Conservation (phyloP, 257 asterid genomes). For the Cordia subcordata region DNA sequence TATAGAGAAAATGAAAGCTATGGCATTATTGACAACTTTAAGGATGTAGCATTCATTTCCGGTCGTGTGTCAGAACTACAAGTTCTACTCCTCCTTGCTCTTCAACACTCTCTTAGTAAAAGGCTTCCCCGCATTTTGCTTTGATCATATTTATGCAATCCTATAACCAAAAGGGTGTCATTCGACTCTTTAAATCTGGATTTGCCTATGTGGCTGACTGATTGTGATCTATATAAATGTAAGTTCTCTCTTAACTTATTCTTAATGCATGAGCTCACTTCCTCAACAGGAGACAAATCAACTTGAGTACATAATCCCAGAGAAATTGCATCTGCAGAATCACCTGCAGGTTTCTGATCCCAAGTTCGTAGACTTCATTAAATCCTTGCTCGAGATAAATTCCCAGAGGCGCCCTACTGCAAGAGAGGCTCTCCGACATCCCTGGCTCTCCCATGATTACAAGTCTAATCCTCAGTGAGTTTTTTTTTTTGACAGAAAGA, state of each 20-base stretch:
- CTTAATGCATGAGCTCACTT: no score
- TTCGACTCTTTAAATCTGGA: neutral
- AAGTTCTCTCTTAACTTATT: no score
- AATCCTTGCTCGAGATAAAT: constrained; percentile 61
- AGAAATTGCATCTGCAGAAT: constrained; percentile 60
- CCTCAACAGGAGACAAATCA: constrained; percentile 47
- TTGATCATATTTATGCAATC: no score
- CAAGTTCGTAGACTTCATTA: constrained; percentile 49
- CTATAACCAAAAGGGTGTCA: no score
- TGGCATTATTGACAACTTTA: no score
- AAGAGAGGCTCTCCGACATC: constrained; percentile 63
- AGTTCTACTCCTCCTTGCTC: no score
- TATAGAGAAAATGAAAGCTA: no score
- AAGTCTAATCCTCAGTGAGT: constrained; percentile 26
- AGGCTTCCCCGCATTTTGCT: no score
- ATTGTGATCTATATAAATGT: no score
- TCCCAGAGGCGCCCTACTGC: constrained; percentile 71
- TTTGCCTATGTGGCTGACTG: neutral
- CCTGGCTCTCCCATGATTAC: constrained; percentile 61
- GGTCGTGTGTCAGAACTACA: no score
- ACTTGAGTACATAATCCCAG: constrained; percentile 67
- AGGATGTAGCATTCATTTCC: no score
- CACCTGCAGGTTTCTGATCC: constrained; percentile 58
- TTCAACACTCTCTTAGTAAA: no score
- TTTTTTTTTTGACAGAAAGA: neutral